Conservation (phyloP, 192 early-diverging fungal genomes). For the Bifiguratus adelaidae region DNA sequence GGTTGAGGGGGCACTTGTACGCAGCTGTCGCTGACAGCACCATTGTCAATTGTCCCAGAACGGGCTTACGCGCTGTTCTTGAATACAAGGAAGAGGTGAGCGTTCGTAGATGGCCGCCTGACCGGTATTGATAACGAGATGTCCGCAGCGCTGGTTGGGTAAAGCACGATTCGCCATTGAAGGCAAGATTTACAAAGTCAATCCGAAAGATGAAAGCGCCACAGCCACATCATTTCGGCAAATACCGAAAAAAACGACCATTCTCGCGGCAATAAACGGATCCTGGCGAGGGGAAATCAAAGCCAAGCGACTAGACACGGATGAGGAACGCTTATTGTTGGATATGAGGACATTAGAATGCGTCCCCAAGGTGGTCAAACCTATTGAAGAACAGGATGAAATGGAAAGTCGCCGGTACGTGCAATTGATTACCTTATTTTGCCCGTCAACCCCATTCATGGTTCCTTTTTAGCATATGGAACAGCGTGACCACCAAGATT, state of each 20-base stretch:
- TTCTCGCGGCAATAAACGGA: slow-evolving; percentile 48
- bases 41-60: slow-evolving; percentile 50
- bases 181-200: slow-evolving; percentile 57
- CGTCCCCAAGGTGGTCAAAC: slow-evolving; percentile 38
- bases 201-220: slow-evolving; percentile 23
- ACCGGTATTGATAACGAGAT: neutral
- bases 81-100: slow-evolving; percentile 61
- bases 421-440: neutral
- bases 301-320: slow-evolving; percentile 8
- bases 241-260: slow-evolving; percentile 36
- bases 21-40: slow-evolving; percentile 47
- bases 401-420: slow-evolving; percentile 38
- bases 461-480: slow-evolving; percentile 36
- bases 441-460: neutral
- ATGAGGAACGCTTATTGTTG: slow-evolving; percentile 27
- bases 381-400: slow-evolving; percentile 45
- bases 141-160: slow-evolving; percentile 33
- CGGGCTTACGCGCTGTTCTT: slow-evolving; percentile 45
- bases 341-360: slow-evolving; percentile 36
- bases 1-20: slow-evolving; percentile 52
- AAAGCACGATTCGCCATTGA: slow-evolving; percentile 53
- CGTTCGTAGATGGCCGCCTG: neutral
- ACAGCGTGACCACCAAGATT: slow-evolving; percentile 45
- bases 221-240: slow-evolving; percentile 43
- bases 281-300: slow-evolving; percentile 53